Evolutionary conservation across 179 eudicot genomes (phyloP), one percentile per base, ranked within the genome.

Genomic region (Beta macrorhiza): DNA sequence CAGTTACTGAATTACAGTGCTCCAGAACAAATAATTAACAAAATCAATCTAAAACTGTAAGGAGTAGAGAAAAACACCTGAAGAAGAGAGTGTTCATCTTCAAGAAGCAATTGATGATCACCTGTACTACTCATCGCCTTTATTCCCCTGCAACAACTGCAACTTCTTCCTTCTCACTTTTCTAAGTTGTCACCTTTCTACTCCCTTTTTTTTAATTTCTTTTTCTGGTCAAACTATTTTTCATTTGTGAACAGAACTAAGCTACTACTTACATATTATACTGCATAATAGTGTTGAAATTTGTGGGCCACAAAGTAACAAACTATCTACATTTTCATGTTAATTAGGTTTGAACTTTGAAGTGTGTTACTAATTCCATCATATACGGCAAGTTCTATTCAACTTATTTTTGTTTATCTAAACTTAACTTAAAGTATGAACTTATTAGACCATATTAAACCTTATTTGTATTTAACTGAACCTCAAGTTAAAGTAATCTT

Each of bases 71-170:
- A 20, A 19, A 17, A 42, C 8, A 80, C 83, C 83, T 73, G 83
- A 7, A 52, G 78, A 63, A 32, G 72, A 74, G 78, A 52, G 53
- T 49, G 53, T 6, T 49, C 53, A 37, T 80, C 78, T 2, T 80
- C 73, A 32, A 74, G 19, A 14, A 49, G 83, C 52, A 65, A 64
- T 68, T 32, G 78, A 19, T 73, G 73, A 74, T 80, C 62, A 63
- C 32, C 70, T n/a, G 17, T 7, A 45, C 1, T 44, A 37, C 44
- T 62, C 82, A 79, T 79, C 1, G 32, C 51, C 37, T 20, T 49
- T 5, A 19, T 74, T 22, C 70, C 64, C 4, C 69, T 64, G 64
- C 25, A 59, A 59, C 44, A 1, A 0, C 42, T 17, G n/a, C 7
- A n/a, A 22, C 7, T 29, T 13, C 44, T 32, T 5, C 15, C 42